Conservation (phyloP, 495 filamentous ascomycete species). For the Hypoxylon intermedium region DNA sequence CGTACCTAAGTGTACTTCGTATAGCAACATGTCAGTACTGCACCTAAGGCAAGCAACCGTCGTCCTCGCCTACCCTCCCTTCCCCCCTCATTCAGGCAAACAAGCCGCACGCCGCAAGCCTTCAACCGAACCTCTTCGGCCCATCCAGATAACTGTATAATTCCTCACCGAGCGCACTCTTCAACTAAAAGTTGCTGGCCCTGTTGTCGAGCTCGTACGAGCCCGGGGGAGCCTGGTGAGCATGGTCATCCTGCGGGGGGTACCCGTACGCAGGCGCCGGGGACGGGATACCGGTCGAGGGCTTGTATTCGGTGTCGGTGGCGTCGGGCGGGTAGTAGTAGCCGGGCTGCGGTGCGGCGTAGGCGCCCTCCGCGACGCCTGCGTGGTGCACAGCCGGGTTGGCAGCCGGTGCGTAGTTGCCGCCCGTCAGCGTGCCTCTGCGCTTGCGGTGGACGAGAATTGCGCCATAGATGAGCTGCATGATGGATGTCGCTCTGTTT, state of each 20-base stretch:
- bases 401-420: slow-evolving; percentile 14
- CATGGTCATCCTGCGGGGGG: neutral
- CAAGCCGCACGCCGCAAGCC: neutral
- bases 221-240: neutral
- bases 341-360: slow-evolving; percentile 7
- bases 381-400: slow-evolving; percentile 5
- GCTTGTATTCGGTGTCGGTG: slow-evolving; percentile 29
- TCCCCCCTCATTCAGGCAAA: neutral
- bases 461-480: slow-evolving; percentile 33
- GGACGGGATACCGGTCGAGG: slow-evolving; percentile 3
- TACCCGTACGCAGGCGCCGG: neutral
- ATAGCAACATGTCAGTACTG: neutral
- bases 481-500: slow-evolving; percentile 23
- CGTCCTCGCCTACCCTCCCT: neutral
- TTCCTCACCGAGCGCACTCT: neutral
- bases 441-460: slow-evolving; percentile 37
- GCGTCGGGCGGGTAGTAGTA: slow-evolving; percentile 14
- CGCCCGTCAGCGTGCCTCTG: slow-evolving; percentile 15
- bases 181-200: neutral
- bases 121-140: too few relatives aligned
- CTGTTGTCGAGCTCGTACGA: slow-evolving; percentile 30
- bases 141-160: too few relatives aligned
- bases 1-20: slow-evolving; percentile 2
- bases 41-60: too few relatives aligned
- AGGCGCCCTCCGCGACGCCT: slow-evolving; percentile 2